Evolutionary conservation across 1,284 basidiomycete species (phyloP).

Genomic region (Sanghuangporus weigelae): DNA sequence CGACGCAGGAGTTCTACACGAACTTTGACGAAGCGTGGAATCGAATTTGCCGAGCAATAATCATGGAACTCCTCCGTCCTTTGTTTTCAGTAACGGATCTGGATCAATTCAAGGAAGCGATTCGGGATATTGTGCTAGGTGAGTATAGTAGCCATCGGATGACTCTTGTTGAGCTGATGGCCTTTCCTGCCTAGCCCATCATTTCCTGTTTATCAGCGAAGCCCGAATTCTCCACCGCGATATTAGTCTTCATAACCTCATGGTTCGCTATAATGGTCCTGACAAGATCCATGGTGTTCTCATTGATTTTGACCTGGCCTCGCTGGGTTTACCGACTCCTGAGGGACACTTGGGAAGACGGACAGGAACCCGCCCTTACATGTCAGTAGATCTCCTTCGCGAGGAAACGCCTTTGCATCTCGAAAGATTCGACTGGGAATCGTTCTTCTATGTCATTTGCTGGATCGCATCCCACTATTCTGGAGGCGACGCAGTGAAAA

Average conservation of each 20-base stretch:
- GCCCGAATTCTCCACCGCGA: background rate
- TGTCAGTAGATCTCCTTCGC: background rate
- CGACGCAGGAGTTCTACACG: too few relatives aligned
- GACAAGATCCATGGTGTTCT: background rate
- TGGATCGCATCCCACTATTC: background rate
- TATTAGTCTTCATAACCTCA: background rate
- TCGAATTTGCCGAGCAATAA: background rate
- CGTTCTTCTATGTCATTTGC: background rate
- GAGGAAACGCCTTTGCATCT: background rate
- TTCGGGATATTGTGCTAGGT: background rate
- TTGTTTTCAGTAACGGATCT: background rate
- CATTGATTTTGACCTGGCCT: background rate
- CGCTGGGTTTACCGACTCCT: background rate
- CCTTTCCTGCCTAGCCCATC: background rate
- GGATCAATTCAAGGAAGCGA: background rate
- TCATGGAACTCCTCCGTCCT: background rate
- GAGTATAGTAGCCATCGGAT: background rate
- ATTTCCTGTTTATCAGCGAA: background rate
- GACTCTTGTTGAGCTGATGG: background rate
- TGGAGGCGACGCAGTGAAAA: background rate
- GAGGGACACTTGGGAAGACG: background rate
- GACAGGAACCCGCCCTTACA: background rate
- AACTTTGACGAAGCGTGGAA: background rate
- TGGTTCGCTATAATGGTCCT: background rate
- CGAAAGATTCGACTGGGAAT: slow-evolving; percentile 4